Conservation (phyloP, 1,284 basidiomycete species). For the Nidula niveotomentosa region DNA sequence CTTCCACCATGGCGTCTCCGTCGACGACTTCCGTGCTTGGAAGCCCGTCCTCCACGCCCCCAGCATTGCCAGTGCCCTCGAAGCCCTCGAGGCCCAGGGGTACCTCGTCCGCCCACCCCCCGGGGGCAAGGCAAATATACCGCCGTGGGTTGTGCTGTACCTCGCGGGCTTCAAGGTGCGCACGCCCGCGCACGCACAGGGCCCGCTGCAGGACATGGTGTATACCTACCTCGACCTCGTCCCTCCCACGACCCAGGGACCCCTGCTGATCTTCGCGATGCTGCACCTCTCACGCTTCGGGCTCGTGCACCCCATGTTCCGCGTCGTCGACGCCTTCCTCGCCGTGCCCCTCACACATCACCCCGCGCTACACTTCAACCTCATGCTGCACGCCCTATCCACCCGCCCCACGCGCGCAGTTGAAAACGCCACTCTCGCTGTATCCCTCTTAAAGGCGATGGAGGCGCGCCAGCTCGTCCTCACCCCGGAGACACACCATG, state of each 20-base stretch:
- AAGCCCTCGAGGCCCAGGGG: constrained; percentile 13
- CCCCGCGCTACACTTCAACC: constrained; percentile 46
- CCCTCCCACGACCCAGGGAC: constrained; percentile 31
- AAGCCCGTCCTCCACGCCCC: constrained; percentile 27
- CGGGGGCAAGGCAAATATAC: constrained; percentile 17
- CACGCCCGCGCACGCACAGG: constrained; percentile 37
- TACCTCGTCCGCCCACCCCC: constrained; percentile 2
- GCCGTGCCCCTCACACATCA: constrained; percentile 23
- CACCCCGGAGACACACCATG: constrained; percentile 38
- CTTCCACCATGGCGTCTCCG: constrained; percentile 23
- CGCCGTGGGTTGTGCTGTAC: constrained; percentile 54
- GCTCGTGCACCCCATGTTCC: constrained; percentile 40
- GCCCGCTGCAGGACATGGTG: constrained; percentile 35
- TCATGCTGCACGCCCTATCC: constrained; percentile 53
- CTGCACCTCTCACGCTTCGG: constrained; percentile 49
- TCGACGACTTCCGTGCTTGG: constrained; percentile 37
- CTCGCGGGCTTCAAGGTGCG: constrained; percentile 47
- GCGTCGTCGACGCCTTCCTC: constrained; percentile 45
- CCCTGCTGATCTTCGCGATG: constrained; percentile 45
- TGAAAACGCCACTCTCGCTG: constrained; percentile 35
- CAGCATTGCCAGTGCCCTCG: constrained; percentile 31
- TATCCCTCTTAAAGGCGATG: constrained; percentile 47
- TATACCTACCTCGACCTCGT: constrained; percentile 31
- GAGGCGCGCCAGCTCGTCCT: constrained; percentile 38
- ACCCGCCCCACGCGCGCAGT: constrained; percentile 36